Conservation (phyloP, 495 filamentous ascomycete species). For the Tuber aestivum region DNA sequence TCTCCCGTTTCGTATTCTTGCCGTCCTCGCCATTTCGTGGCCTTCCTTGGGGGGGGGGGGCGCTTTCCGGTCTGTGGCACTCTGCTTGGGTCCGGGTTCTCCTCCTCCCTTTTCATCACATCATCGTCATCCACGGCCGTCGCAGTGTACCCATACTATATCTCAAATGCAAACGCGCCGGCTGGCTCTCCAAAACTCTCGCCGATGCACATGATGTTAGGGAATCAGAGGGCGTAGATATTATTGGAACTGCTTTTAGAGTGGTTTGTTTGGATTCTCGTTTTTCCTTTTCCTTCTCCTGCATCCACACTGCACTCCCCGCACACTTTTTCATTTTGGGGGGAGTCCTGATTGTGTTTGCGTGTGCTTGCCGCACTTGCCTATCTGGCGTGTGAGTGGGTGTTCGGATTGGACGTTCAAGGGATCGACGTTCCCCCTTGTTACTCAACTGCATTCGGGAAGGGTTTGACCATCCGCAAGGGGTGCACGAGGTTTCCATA, state of each 20-base stretch:
- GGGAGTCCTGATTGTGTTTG: not conserved
- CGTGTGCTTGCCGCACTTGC: not conserved
- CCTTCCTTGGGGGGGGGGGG: not conserved
- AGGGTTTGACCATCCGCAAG: not conserved
- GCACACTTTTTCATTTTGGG: not conserved
- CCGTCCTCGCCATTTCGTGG: not conserved
- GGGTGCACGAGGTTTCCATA: not conserved
- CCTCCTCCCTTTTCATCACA: not conserved
- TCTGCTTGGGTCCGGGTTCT: not conserved
- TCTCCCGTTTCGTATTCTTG: not conserved
- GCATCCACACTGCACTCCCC: not conserved
- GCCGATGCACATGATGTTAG: conserved; percentile 16
- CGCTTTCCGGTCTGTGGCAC: not conserved
- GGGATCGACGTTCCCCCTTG: not conserved
- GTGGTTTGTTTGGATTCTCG: conserved; percentile 9
- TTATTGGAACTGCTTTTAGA: conserved; percentile 22
- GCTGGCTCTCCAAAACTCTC: conserved; percentile 4
- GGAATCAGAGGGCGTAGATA: conserved; percentile 13
- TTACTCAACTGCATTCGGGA: not conserved
- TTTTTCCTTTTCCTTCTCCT: not conserved
- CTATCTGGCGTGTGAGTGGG: not conserved
- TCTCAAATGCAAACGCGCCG: conserved; percentile 25
- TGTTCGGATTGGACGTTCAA: not conserved
- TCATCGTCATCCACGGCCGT: not conserved
- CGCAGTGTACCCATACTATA: too few relatives aligned